phyloP scores from a whole-genome alignment of 1,284 basidiomycete species.

The Ganoderma resinaceum region DNA sequence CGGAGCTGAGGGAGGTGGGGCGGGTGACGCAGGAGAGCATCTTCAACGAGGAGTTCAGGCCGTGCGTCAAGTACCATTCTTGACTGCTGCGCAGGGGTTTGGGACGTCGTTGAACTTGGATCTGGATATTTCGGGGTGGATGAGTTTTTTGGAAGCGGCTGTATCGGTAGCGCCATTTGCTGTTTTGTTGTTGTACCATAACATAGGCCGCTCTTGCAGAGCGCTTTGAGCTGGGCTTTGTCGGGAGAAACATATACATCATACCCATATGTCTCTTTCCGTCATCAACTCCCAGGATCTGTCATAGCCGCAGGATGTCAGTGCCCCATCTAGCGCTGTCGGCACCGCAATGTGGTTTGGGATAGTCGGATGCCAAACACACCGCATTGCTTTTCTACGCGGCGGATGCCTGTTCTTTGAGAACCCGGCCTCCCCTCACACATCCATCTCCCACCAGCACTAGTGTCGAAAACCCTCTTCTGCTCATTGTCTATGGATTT shows the following conservation, averaged over 20 bases:
- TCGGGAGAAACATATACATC: not conserved
- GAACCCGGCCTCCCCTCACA: too few species aligned
- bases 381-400: too few species aligned
- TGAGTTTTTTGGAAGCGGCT: not conserved
- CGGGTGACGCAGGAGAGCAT: slow-evolving; percentile 32
- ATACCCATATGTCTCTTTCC: not conserved
- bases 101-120: not conserved
- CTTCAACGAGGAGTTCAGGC: slow-evolving; percentile 28
- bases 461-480: too few species aligned
- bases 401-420: too few species aligned
- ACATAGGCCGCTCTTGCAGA: not conserved
- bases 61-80: slow-evolving; percentile 25
- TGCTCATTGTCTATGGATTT: too few species aligned
- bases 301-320: too few species aligned
- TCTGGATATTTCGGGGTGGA: not conserved
- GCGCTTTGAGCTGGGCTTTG: not conserved
- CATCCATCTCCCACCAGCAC: too few species aligned
- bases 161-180: slow-evolving; percentile 1
- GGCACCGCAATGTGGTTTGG: too few species aligned
- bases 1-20: slow-evolving; percentile 28
- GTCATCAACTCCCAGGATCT: not conserved
- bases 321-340: too few species aligned
- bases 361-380: too few species aligned
- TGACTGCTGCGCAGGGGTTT: slow-evolving; percentile 1
- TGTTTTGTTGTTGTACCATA: not conserved